A percentile compares a stretch with the other conserved stretches of the same genome.
Evolutionary conservation across 345 rosid genomes (phyloP).

Genomic region (Gossypium mustelinum): DNA sequence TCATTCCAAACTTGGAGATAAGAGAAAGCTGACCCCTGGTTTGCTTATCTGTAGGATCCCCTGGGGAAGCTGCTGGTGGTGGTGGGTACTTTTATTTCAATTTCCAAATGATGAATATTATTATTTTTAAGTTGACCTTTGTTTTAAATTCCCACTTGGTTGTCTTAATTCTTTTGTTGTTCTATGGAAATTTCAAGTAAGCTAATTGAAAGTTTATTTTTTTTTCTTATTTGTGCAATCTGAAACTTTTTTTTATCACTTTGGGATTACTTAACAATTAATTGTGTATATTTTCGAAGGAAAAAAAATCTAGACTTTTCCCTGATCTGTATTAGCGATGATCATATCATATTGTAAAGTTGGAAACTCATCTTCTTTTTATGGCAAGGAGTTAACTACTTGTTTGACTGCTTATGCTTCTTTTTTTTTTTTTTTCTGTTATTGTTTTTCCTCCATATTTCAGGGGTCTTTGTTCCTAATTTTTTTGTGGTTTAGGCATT

Average conservation of each 20-base stretch:
- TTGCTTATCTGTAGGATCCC: background rate
- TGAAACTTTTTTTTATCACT: background rate
- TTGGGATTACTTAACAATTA: background rate
- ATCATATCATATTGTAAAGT: constrained; percentile 5
- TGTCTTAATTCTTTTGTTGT: background rate
- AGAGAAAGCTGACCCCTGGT: background rate
- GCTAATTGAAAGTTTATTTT: background rate
- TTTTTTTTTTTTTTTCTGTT: background rate
- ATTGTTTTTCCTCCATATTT: constrained; percentile 27
- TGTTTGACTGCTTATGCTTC: background rate
- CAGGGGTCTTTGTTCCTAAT: constrained; percentile 34
- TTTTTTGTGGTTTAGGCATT: constrained; percentile 14
- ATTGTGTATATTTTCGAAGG: background rate
- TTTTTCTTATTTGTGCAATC: background rate
- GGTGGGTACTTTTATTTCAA: constrained; percentile 5
- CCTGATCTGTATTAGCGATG: background rate
- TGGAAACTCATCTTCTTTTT: constrained; percentile 10
- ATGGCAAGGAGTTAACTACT: background rate
- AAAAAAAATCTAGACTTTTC: background rate
- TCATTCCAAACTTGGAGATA: background rate
- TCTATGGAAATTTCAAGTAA: background rate
- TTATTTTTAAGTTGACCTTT: background rate
- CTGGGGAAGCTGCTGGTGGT: background rate
- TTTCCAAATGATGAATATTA: background rate
- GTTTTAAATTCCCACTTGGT: background rate